Evolutionary conservation across 228 moss, liverwort and hornwort genomes (phyloP), one percentile per base, ranked within the genome.

Genomic region (Sphagnum magellanicum): DNA sequence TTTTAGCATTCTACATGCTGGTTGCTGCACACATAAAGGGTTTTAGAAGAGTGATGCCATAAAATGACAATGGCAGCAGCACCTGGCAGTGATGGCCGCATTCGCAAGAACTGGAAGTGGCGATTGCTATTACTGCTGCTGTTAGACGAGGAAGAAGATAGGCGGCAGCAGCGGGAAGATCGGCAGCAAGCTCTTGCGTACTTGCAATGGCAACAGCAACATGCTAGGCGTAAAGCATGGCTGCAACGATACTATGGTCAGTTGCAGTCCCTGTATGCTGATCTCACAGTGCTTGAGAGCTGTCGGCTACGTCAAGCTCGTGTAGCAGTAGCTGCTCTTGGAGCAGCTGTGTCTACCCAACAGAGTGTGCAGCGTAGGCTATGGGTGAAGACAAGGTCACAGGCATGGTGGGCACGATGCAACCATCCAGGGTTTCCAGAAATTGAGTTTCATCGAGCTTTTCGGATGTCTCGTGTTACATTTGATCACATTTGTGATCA

Each of bases 351-450:
- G 8, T 90, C 98, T 32, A 93, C 98, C 59, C 93, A 98, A 61
- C 93, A 93, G 73, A 98, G 91, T 67, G 91, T 93, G 52, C 98
- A 98, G 63, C 87, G 93, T 17, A 80, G 98, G 46, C 72, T 98
- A 59, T 98, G 98, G 98, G 98, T 93, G 68, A 98, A 98, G 76
- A 90, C 83, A 49, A 90, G 98, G 58, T 98, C 93, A 47, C 98
- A 98, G 72, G 98, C 98, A 67, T 98, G 98, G 98, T 98, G 98
- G 98, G 90, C 84, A 49, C 77, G 85, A 59, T 98, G 98, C 84
- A 98, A 83, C 59, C 85, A 98, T 76, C 93, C 98, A 64, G 90
- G 88, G 16, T 98, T 98, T 80, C 93, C 98, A 66, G 98, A 90
- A 67, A 72, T 65, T 68, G 93, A 98, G 67, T 98, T 98, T 48